These are phyloP conservation scores for Candida manassasensis DNA, from an alignment of 805 yeast genomes.

Conservation along the genomic window DNA sequence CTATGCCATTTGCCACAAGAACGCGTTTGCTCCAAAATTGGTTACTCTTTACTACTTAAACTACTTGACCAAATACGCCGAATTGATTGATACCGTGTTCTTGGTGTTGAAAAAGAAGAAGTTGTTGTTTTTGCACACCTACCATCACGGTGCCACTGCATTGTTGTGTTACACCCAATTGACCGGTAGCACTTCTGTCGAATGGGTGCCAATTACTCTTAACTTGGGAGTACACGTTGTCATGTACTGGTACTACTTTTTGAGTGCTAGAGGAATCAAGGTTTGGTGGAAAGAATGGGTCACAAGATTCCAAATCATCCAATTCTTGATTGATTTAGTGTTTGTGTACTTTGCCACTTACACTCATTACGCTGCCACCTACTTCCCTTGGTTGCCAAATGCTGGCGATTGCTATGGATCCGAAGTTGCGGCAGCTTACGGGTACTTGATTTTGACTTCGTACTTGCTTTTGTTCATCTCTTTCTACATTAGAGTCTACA, in stretches of 20 bases:
- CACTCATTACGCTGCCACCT: slow-evolving; percentile 76
- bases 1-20: slow-evolving; percentile 73
- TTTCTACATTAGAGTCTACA: slow-evolving; percentile 86
- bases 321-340: slow-evolving; percentile 81
- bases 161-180: slow-evolving; percentile 89
- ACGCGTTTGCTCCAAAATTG: slow-evolving; percentile 79
- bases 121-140: slow-evolving; percentile 87
- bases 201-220: slow-evolving; percentile 90
- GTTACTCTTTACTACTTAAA: slow-evolving; percentile 85
- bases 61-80: slow-evolving; percentile 84
- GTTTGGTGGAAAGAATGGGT: slow-evolving; percentile 99
- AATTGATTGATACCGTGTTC: slow-evolving; percentile 87
- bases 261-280: slow-evolving; percentile 86
- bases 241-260: slow-evolving; percentile 97
- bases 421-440: slow-evolving; percentile 88
- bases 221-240: slow-evolving; percentile 91
- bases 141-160: slow-evolving; percentile 98
- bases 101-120: slow-evolving; percentile 89
- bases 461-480: slow-evolving; percentile 87
- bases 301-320: slow-evolving; percentile 91
- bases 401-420: slow-evolving; percentile 82
- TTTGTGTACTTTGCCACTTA: slow-evolving; percentile 94
- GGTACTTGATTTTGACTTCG: slow-evolving; percentile 81
- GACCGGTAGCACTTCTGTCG: slow-evolving; percentile 82
- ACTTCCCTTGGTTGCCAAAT: slow-evolving; percentile 64